Evolutionary conservation across 148 eudicot species (phyloP).

Genomic region (Spergularia marina): DNA sequence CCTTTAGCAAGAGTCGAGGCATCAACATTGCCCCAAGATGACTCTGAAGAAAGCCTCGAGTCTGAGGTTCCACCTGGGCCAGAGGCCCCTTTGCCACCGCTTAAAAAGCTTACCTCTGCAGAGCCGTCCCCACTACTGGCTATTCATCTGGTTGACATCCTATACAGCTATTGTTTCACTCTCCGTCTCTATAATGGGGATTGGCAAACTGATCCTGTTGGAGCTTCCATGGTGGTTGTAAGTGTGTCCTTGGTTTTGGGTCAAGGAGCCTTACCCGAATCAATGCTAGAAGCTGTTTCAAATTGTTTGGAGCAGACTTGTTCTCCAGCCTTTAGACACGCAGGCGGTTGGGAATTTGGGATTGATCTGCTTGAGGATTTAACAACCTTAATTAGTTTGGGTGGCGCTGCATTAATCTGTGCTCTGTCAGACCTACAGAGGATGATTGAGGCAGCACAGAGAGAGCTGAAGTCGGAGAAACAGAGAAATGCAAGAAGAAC

Average conservation of each 20-base stretch:
- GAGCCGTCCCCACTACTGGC: constrained; percentile 83
- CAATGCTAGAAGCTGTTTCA: constrained; percentile 57
- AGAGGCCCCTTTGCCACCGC: constrained; percentile 56
- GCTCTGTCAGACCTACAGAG: constrained; percentile 58
- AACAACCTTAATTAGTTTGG: constrained; percentile 41
- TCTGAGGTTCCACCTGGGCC: constrained; percentile 76
- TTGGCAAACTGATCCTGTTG: constrained; percentile 71
- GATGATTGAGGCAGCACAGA: constrained; percentile 52
- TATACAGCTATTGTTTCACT: constrained; percentile 81
- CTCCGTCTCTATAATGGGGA: constrained; percentile 95
- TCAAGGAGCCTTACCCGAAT: constrained; percentile 57
- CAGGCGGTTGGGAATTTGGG: constrained; percentile 77
- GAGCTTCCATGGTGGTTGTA: constrained; percentile 50
- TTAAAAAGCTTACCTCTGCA: constrained; percentile 54
- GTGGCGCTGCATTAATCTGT: constrained; percentile 60
- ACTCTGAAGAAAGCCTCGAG: constrained; percentile 25
- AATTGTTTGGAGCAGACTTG: constrained; percentile 82
- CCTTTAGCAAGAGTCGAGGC: constrained; percentile 41
- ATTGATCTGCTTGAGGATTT: constrained; percentile 70
- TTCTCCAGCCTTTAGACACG: constrained; percentile 60
- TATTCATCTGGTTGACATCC: constrained; percentile 68
- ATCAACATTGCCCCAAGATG: constrained; percentile 19
- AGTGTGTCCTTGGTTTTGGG: constrained; percentile 73
- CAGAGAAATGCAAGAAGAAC: constrained; percentile 30
- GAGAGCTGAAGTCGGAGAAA: constrained; percentile 58